These are phyloP conservation scores for Fraxinus platypoda DNA, from an alignment of 305 asterid species.

Conservation along the genomic window DNA sequence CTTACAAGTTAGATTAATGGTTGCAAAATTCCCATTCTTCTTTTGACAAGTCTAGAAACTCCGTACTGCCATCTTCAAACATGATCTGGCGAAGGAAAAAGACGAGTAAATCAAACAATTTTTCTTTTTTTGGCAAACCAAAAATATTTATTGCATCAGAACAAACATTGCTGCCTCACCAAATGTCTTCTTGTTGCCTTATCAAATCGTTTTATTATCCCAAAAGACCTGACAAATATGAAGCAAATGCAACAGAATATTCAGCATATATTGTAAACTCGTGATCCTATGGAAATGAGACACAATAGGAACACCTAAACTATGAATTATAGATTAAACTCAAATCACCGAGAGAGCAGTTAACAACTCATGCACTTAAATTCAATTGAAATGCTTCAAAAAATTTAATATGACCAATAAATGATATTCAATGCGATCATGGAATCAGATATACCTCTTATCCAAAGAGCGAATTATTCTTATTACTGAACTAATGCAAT, in stretches of 20 bases:
- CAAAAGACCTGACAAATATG: constrained; percentile 63
- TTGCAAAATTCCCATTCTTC: constrained; percentile 80
- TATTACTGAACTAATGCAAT: constrained; percentile 71
- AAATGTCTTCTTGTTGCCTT: constrained; percentile 61
- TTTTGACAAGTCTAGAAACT: constrained; percentile 71
- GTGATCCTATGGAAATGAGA: constrained; percentile 8
- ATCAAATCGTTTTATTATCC: constrained; percentile 66
- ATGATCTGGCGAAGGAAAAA: constrained; percentile 52
- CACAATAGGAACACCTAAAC: not conserved
- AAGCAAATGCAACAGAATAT: not conserved
- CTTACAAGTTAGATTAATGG: constrained; percentile 42
- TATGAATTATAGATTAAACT: constrained; percentile 6
- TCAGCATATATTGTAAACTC: constrained; percentile 20
- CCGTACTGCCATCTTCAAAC: constrained; percentile 80
- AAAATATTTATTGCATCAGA: not conserved
- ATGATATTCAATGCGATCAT: constrained; percentile 1
- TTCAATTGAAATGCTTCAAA: constrained; percentile 11
- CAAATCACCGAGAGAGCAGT: constrained; percentile 6
- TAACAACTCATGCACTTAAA: constrained; percentile 10
- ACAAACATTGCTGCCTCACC: constrained; percentile 52
- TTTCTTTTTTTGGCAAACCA: not conserved
- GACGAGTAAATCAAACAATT: not conserved
- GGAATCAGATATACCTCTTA: constrained; percentile 43
- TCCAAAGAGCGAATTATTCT: constrained; percentile 49
- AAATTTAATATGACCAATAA: not conserved